Base-by-base conservation (phyloP, 345 rosid genomes). In the Capsella bursapastoris region DNA sequence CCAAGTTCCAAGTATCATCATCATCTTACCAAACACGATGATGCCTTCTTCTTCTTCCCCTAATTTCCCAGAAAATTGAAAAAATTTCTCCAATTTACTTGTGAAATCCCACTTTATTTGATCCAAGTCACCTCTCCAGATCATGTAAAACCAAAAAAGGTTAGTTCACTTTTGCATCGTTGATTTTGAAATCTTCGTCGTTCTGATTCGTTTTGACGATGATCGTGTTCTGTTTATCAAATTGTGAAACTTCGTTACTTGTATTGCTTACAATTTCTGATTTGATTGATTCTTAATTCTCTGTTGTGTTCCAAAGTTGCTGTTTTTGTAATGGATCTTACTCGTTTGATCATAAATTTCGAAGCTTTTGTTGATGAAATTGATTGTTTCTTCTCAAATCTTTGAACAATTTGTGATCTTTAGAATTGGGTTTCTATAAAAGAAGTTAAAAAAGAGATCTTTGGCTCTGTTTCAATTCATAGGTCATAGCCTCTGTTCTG, bases 31-130 rank as follows among this genome's bases (percentile, higher is more conserved):
- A 6, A 43, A 43, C 47, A 43, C n/a, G 47, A 43, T 43, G 47
- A 43, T 43, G 15, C 6, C 48, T 43, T 43, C 50, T 45, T n/a
- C 50, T 45, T n/a, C 50, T 45, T 45, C 50, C 58, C 74, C 67
- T 16, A 49, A 66, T 27, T 15, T 57, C 50, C 40, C 51, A 45
- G 57, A 18, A 41, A 74, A 15, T 6, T 32, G 34, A 15, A 51
- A 43, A 43, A 3, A 25, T 34, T 68, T 68, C 38, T 11, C 53
- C 43, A 44, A 16, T 44, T 56, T 73, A 2, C 31, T 5, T 2
- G 6, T 15, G 2, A n/a, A 66, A 35, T 34, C 41, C 2, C 18
- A 13, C 27, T 7, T n/a, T 1, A 57, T 57, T 8, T 7, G 7
- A 57, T 4, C 12, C 62, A 34, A 25, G 3, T 32, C 4, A 8